Base-by-base conservation (phyloP, 2,329 filamentous ascomycete genomes). In the Cladosporium sp. region DNA sequence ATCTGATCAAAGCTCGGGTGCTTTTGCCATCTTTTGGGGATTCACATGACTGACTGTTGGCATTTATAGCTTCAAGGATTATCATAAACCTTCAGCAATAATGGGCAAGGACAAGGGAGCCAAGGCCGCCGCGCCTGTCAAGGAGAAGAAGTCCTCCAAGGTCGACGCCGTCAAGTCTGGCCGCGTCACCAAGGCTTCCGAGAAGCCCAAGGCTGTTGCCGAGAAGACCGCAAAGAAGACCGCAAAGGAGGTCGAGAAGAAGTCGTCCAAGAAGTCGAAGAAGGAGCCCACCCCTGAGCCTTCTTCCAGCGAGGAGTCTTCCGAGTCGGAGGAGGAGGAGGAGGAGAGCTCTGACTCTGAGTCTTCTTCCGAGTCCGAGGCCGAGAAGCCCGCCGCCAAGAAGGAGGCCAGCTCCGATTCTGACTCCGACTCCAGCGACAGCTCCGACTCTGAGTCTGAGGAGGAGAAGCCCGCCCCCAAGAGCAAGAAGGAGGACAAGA, bases 121-220 rank as follows among this genome's bases (percentile, higher is more conserved):
- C 66, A 71, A 71, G 69, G 65, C 60, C 32, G 64, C 65, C 50
- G 62, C 64, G 42, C 60, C 64, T 53, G 57, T 58, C 50, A 65
- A 65, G 60, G 62, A 60, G 58, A 69, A 68, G 63, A 62, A 65
- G 60, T 52, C 61, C 55, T 64, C 56, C 60, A 63, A 60, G 60
- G 34, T 49, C 15, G 63, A 62, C 50, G 56, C 76, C 65, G 84
- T 86, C 74, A 90, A 89, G 80, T 80, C 80, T 66, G 85, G 80
- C 65, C 82, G 83, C 64, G 80, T 89, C 68, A 83, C 81, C 77
- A 91, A 91, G 80, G 71, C 85, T 54, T 78, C 83, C 61, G 80
- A 87, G 73, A 82, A 81, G 63, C 75, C 84, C 70, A 87, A 85
- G 80, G 77, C 80, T 60, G 70, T 75, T 45, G 77, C 81, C 58